phyloP scores from a whole-genome alignment of 73 alveolate genomes.

The Paramecium bursaria region DNA sequence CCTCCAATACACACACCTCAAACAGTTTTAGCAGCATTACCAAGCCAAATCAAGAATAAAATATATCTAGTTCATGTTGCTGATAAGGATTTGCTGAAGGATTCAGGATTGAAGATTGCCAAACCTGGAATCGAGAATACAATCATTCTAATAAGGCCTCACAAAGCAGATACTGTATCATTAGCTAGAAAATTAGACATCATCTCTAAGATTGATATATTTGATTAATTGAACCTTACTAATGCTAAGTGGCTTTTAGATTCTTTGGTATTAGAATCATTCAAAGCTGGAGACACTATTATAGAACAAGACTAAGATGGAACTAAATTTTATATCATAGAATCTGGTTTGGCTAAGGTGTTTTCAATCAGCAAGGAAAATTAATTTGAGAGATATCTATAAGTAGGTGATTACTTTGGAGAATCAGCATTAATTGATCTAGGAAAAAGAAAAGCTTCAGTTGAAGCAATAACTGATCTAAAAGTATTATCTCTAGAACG shows the following conservation, averaged over 20 bases:
- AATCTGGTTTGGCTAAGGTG: constrained; percentile 70
- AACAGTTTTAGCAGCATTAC: constrained; percentile 61
- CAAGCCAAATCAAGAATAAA: constrained; percentile 59
- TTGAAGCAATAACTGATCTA: constrained; percentile 35
- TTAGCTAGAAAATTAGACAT: constrained; percentile 63
- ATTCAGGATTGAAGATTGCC: constrained; percentile 66
- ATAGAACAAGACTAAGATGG: constrained; percentile 68
- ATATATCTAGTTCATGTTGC: constrained; percentile 68
- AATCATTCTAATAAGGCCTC: constrained; percentile 49
- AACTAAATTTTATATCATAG: constrained; percentile 66
- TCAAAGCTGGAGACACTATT: constrained; percentile 63
- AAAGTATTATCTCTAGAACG: constrained; percentile 13
- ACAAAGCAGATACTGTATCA: background rate
- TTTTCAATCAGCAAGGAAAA: constrained; percentile 50
- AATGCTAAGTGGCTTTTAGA: constrained; percentile 63
- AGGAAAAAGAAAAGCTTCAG: constrained; percentile 51
- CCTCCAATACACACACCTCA: constrained; percentile 72
- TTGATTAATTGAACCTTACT: constrained; percentile 51
- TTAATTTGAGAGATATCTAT: constrained; percentile 62
- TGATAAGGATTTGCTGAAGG: constrained; percentile 64
- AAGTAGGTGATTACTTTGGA: constrained; percentile 70
- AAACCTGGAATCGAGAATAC: constrained; percentile 68
- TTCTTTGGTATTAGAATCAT: constrained; percentile 49
- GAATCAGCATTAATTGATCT: constrained; percentile 48
- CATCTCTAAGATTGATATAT: constrained; percentile 57